phyloP scores from a whole-genome alignment of 1,139 yeast species.

The Candida sp. region DNA sequence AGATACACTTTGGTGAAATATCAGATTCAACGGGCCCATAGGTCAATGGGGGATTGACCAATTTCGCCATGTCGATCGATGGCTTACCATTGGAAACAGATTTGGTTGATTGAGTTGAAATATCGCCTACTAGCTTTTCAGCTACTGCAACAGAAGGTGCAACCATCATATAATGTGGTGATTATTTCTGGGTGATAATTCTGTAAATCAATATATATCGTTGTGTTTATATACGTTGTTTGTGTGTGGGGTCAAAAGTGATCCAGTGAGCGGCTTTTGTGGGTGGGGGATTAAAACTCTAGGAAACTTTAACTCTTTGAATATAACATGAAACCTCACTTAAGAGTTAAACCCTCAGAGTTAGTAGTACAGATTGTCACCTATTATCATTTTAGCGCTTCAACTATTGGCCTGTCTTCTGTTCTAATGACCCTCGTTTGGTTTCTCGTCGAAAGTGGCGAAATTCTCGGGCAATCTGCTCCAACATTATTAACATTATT shows the following conservation, averaged over 20 bases:
- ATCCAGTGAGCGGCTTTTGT: background rate
- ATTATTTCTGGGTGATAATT: background rate
- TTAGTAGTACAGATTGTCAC: too few relatives aligned
- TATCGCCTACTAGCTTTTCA: background rate
- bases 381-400: too few relatives aligned
- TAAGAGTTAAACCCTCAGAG: background rate
- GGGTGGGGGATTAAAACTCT: background rate
- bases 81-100: slow-evolving; percentile 2
- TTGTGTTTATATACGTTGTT: background rate
- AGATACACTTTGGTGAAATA: slow-evolving; percentile 22
- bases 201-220: background rate
- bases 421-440: too few relatives aligned
- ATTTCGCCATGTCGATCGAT: slow-evolving; percentile 12
- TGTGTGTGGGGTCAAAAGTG: background rate
- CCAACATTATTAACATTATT: too few relatives aligned
- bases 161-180: background rate
- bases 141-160: slow-evolving; percentile 1
- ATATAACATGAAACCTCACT: background rate
- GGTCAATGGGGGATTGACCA: slow-evolving; percentile 21
- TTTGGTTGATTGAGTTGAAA: background rate
- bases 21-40: slow-evolving; percentile 19
- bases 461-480: too few relatives aligned
- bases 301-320: background rate
- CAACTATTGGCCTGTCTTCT: too few relatives aligned
- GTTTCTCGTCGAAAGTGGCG: too few relatives aligned